Base-by-base conservation (phyloP, 2,329 filamentous ascomycete genomes). In the Alternaria sp. region DNA sequence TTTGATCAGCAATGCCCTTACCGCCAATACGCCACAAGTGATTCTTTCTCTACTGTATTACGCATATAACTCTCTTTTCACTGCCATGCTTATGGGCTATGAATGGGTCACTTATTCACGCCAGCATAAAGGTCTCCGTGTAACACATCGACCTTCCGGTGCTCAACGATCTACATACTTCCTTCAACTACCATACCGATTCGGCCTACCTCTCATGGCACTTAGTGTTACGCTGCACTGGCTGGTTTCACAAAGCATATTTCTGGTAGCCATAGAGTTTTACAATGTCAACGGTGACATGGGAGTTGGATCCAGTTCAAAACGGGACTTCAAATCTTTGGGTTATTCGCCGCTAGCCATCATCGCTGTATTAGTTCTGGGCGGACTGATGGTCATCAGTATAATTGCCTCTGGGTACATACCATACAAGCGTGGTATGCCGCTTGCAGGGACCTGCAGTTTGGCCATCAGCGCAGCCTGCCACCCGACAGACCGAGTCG, bases 11-110 rank as follows among this genome's bases (percentile, higher is more conserved):
- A 34, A 34, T 5, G 32, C 2, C 0, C 12, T 34, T 14, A 34
- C 14, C 14, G 32, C 32, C 32, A 34, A 34, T 5, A 34, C 72
- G 1, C 80, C 82, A 0, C 84, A 86, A 63, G 60, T 83, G 0
- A 60, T 84, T 20, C 59, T 84, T 1, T 83, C 81, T 0, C 66
- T 83, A 12, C 38, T 84, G 0, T 85, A 86, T 65, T 75, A 84
- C 16, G 69, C 77, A 1, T 81, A 79, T 71, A 85, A 84, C 61
- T 72, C 73, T 2, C 70, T 84, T 2, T 72, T 82, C n/a, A 87
- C 82, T 0, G 75, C 71, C 3, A 84, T 85, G 75, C 75, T 83
- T 0, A 67, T 82, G 0, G 81, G 79, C 1, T 69, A 75, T 8
- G 86, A 87, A 70, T 87, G 81, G 70, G 78, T 74, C 36, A 61